Base-by-base conservation (phyloP, 495 filamentous ascomycete genomes). In the Collariella sp. region DNA sequence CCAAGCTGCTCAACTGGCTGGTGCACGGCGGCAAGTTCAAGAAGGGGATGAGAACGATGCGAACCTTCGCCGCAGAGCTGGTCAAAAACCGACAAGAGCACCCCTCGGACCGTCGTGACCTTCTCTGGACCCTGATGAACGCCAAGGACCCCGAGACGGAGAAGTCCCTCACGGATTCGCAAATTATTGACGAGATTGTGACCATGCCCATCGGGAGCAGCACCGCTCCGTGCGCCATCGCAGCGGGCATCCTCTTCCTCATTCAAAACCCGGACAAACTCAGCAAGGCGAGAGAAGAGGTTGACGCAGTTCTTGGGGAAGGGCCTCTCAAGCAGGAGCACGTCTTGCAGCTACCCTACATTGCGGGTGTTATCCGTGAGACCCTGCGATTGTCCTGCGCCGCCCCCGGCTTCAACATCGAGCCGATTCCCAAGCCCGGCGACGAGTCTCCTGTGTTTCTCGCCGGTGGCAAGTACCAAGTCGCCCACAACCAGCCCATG, bases 141-240 rank as follows among this genome's bases (percentile, higher is more conserved):
- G 81, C 76, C 15, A 75, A 69, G n/a, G 87, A 86, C 64, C 78
- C 80, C 7, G 73, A 82, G 65, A 87, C 84, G 0, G 84, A 83
- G 5, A 66, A 76, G 43, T 68, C 67, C 0, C 66, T 89, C 47
- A 73, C 70, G 3, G 77, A 83, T n/a, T 72, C 76, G 2, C 75
- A 77, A 31, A 79, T 87, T 50, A 69, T 85, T 38, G 72, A 87
- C 63, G 85, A 88, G 62, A 83, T 89, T 71, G 77, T 83, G 26
- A 81, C 78, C 5, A 76, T 77, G 70, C 69, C 75, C 40, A 71
- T 77, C 50, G 74, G 72, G 33, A 70, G 66, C 59, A 67, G 62
- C 49, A 75, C 72, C 1, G 70, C 70, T 7, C 71, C 71, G 7
- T 80, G 77, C 38, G 69, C 78, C 50, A 55, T 84, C 4, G 74